Evolutionary conservation across 148 eudicot species (phyloP), one percentile per base, ranked within the genome.

Genomic region (Beta vulgaris): DNA sequence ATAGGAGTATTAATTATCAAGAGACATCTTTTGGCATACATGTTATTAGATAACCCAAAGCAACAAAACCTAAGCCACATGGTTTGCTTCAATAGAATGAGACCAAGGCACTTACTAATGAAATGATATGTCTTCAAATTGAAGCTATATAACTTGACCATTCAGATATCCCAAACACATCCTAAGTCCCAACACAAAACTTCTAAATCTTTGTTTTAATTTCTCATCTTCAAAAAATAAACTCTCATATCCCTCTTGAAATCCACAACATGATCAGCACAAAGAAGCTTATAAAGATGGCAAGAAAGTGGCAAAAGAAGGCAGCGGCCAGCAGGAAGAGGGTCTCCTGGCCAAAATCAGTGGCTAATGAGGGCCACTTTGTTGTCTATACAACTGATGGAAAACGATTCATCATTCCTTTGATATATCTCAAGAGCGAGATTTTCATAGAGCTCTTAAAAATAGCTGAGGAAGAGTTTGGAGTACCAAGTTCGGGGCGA

Each of bases 281-380:
- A 6, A 73, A 54, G 76, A 85, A 74, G 53, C 81, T 85, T 34
- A 60, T 80, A 66, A 77, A 80, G 68, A 74, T 85, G 71, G 88
- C 85, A 19, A 54, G 29, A 34, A 71, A 71, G 63, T 71, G 74
- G 74, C 74, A 71, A 13, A 71, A 58, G 10, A 11, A 53, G 35
- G 63, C 74, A 34, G 74, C 29, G 8, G 48, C 74, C n/a, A 74
- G 69, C 42, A 83, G 82, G 37, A 84, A 68, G 34, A 79, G 81
- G 23, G 34, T 69, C 16, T 69, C 79, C 4, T 60, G 73, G 69
- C 32, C 80, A 39, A 32, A 36, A 46, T 21, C 64, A 48, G 69
- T 39, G 35, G 57, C 78, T 34, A 29, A 53, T 0, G 36, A 77
- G 26, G 80, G 80, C 11, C 75, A 70, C 55, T 77, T 77, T 26